Evolutionary conservation across 2,329 filamentous ascomycete species (phyloP), one percentile per base, ranked within the genome.

Genomic region (Diaporthe sp.): DNA sequence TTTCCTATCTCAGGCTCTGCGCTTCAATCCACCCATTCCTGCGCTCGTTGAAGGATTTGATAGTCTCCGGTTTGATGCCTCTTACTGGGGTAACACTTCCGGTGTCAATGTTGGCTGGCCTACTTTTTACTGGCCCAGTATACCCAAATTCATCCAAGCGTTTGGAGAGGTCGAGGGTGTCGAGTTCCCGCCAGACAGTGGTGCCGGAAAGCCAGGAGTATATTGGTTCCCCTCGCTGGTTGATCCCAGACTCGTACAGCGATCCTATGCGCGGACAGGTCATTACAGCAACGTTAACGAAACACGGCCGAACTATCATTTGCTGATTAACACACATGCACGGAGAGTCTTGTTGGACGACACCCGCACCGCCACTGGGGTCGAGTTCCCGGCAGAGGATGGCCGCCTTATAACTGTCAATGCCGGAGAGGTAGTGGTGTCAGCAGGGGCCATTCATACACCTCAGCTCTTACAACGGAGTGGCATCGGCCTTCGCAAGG

Each of bases 141-240:
- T 77, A 4, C 75, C 80, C 17, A 42, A 42, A 15, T 81, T 84
- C 75, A 75, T 85, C 22, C 81, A 85, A 10, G 83, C 84, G 0
- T 85, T 84, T 75, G 78, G 74, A 71, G 83, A 83, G 55, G 79
- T 87, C 25, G 82, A 83, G 0, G 84, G 84, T 3, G 83, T 85
- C 0, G 80, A 83, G n/a, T 85, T 85, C 61, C 82, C 82, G 0
- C 76, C 78, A 2, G 85, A 87, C 76, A 85, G 84, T 67, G 84
- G 84, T 8, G 81, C 84, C 2, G 85, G 85, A 7, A 75, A 80
- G 74, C 79, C 85, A 1, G 85, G 85, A 1, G 82, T 86, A 7
- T 86, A 84, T 75, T 86, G 84, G 84, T 85, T 82, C 68, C 85
- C 85, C 19, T 84, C 83, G 6, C 85, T 86, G 74, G 84, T 84